Evolutionary conservation across 2,329 filamentous ascomycete species (phyloP).

Genomic region (Cytospora paraplurivora): DNA sequence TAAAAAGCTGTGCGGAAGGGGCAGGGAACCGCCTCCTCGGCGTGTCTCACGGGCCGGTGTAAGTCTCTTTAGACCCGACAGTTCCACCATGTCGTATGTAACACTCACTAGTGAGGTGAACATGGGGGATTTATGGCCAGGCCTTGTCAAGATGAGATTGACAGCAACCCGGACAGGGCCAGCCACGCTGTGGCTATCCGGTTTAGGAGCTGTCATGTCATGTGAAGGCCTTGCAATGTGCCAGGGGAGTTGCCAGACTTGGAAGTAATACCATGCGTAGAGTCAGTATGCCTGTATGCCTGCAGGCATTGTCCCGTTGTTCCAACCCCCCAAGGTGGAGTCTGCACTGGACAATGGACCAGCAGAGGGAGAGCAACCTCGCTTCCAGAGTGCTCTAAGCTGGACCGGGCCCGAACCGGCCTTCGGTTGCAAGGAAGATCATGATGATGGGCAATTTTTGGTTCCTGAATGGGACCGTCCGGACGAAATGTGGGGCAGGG

Average conservation of each 20-base stretch:
- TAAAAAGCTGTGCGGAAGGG: background rate
- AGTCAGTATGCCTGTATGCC: background rate
- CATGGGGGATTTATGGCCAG: background rate
- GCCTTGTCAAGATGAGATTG: background rate
- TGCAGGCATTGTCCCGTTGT: background rate
- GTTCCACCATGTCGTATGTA: background rate
- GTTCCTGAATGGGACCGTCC: conserved; percentile 1
- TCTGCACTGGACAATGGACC: conserved; percentile 1
- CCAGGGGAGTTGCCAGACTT: background rate
- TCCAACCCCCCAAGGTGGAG: background rate
- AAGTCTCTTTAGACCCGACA: background rate
- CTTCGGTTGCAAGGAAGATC: conserved; percentile 8
- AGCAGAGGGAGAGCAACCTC: conserved; percentile 8
- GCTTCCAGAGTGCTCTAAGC: conserved; percentile 8
- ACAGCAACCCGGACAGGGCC: background rate
- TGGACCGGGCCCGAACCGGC: conserved; percentile 3
- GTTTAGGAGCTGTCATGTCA: background rate
- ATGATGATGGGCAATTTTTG: conserved; percentile 9
- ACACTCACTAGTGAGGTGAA: background rate
- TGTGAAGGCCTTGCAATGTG: background rate
- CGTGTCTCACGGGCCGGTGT: background rate
- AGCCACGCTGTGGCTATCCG: background rate
- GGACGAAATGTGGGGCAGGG: background rate
- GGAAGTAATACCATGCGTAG: background rate
- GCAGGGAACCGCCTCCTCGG: background rate